These are phyloP conservation scores for Calocybe gambosa DNA, from an alignment of 1,284 basidiomycete genomes.

Conservation along the genomic window DNA sequence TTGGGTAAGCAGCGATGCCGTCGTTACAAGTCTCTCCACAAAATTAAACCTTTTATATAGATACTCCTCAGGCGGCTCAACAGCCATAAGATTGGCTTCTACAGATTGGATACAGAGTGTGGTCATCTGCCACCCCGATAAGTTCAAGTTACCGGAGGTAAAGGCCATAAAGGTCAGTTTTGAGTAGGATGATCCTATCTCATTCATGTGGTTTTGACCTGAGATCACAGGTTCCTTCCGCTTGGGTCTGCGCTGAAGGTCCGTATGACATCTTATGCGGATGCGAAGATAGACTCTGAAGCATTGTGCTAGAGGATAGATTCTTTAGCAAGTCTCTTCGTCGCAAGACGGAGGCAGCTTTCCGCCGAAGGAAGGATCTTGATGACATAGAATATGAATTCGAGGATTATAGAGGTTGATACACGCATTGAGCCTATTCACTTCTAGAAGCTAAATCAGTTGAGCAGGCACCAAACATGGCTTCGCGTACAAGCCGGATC, in stretches of 20 bases:
- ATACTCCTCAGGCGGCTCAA: slow-evolving; percentile 58
- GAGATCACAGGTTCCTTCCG: slow-evolving; percentile 34
- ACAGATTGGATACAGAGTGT: slow-evolving; percentile 39
- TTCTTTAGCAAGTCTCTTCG: slow-evolving; percentile 35
- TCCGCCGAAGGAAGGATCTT: slow-evolving; percentile 37
- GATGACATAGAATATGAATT: slow-evolving; percentile 47
- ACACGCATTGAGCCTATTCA: background rate
- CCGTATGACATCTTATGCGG: background rate
- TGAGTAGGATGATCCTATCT: background rate
- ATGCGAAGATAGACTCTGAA: background rate
- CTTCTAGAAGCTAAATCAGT: background rate
- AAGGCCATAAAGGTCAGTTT: slow-evolving; percentile 36
- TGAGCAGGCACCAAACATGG: slow-evolving; percentile 48
- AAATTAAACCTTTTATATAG: slow-evolving; percentile 20
- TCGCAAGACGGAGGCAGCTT: slow-evolving; percentile 35
- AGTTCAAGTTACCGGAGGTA: slow-evolving; percentile 31
- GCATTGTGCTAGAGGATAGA: slow-evolving; percentile 39
- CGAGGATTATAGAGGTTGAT: slow-evolving; percentile 45
- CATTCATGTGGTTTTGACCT: background rate
- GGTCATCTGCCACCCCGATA: slow-evolving; percentile 54
- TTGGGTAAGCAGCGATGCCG: slow-evolving; percentile 37
- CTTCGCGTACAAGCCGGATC: slow-evolving; percentile 48
- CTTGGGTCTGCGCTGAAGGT: slow-evolving; percentile 58
- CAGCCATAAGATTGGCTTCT: slow-evolving; percentile 34
- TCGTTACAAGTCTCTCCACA: too few species aligned